Percentiles rank a stretch among this genome's conserved stretches.
These are phyloP conservation scores for Albophoma yamanashiensis DNA, from an alignment of 2,329 filamentous ascomycete species.

Conservation along the genomic window DNA sequence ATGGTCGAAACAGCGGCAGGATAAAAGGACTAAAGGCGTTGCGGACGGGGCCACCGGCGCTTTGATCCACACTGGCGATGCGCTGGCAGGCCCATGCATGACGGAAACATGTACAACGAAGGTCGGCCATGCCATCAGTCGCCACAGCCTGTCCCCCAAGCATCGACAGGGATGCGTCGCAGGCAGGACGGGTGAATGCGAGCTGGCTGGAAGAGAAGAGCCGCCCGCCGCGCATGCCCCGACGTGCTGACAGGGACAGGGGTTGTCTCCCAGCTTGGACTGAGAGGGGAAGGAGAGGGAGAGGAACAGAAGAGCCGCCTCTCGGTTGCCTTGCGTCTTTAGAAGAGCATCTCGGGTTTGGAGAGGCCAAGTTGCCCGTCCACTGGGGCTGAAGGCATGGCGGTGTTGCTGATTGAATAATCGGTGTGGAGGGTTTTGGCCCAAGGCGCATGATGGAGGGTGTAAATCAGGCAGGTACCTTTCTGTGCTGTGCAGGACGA, in stretches of 20 bases:
- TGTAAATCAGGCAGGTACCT: slow-evolving; percentile 13
- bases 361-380: not conserved
- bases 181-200: not conserved
- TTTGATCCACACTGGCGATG: slow-evolving; percentile 24
- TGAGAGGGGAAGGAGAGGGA: not conserved
- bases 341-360: not conserved
- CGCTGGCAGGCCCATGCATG: slow-evolving; percentile 40
- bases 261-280: not conserved
- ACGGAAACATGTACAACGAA: slow-evolving; percentile 40
- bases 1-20: slow-evolving; percentile 12
- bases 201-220: not conserved
- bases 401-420: slow-evolving; percentile 6
- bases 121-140: slow-evolving; percentile 7
- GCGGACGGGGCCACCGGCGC: slow-evolving; percentile 10
- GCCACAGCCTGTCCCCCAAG: slow-evolving; percentile 6
- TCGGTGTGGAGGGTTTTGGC: slow-evolving; percentile 1
- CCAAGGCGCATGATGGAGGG: slow-evolving; percentile 7
- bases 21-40: slow-evolving; percentile 10
- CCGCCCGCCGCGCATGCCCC: not conserved
- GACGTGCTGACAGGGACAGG: not conserved
- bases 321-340: not conserved
- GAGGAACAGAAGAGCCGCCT: not conserved
- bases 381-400: not conserved
- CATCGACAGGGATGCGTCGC: not conserved
- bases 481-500: not conserved